phyloP scores from a whole-genome alignment of 1,139 yeast species.

The Kodamaea derodonti region DNA sequence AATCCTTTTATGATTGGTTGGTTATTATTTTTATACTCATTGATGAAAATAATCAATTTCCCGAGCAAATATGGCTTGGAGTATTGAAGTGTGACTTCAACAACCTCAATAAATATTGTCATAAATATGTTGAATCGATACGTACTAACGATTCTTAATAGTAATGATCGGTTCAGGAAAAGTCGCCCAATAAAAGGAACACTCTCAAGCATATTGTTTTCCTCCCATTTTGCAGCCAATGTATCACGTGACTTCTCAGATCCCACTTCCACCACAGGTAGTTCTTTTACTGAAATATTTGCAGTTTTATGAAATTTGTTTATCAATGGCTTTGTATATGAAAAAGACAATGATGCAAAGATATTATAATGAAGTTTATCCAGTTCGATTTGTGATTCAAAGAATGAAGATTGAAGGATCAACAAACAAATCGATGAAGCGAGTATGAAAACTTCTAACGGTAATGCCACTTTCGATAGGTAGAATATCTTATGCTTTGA shows the following conservation, averaged over 20 bases:
- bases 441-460: constrained; percentile 1
- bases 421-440: constrained; percentile 10
- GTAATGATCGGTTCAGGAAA: too few species aligned
- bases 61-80: constrained; percentile 23
- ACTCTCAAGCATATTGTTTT: too few species aligned
- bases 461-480: constrained; percentile 1
- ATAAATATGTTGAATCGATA: constrained; percentile 9
- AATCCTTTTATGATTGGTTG: constrained; percentile 26
- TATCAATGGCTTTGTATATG: constrained; percentile 26
- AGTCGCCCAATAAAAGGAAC: too few species aligned
- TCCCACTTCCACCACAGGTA: too few species aligned
- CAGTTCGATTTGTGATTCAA: constrained; percentile 15
- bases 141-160: constrained; percentile 12
- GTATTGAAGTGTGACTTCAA: constrained; percentile 13
- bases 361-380: constrained; percentile 4
- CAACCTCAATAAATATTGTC: constrained; percentile 9
- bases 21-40: constrained; percentile 4
- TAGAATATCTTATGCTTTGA: constrained; percentile 15
- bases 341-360: constrained; percentile 21
- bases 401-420: constrained; percentile 14
- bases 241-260: too few species aligned
- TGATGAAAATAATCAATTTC: constrained; percentile 19
- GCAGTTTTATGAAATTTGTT: constrained; percentile 20
- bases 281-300: constrained; percentile 19
- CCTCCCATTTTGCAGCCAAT: too few species aligned